A percentile compares a stretch with the other conserved stretches of the same genome.
These are phyloP conservation scores for Saccharomycopsis sp. DNA, from an alignment of 805 yeast genomes.

Conservation along the genomic window DNA sequence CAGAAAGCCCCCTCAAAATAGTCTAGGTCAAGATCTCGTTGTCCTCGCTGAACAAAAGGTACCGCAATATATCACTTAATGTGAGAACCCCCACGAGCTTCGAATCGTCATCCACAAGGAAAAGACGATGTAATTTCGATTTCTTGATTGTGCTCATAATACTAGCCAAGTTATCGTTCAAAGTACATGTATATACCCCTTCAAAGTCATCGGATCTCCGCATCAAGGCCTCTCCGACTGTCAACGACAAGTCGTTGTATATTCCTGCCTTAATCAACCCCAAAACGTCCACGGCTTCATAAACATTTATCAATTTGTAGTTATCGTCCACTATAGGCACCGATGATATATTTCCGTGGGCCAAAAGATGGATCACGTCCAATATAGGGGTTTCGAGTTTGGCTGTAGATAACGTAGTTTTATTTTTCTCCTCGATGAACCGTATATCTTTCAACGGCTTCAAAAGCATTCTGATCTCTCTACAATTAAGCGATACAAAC, in stretches of 20 bases:
- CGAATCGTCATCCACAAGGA: constrained; percentile 84
- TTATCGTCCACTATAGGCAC: constrained; percentile 86
- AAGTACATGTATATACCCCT: constrained; percentile 94
- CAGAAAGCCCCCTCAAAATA: no score
- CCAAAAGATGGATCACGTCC: constrained; percentile 80
- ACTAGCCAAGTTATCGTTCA: constrained; percentile 77
- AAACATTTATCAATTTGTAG: constrained; percentile 70
- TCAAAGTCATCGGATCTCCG: constrained; percentile 93
- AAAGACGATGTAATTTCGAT: constrained; percentile 83
- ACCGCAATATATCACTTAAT: constrained; percentile 81
- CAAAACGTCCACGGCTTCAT: constrained; percentile 92
- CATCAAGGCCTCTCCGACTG: constrained; percentile 94
- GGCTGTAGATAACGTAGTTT: constrained; percentile 59
- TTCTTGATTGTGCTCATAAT: constrained; percentile 90
- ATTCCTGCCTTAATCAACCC: constrained; percentile 91
- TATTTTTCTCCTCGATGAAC: constrained; percentile 47
- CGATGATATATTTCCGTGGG: constrained; percentile 78
- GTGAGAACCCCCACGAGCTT: constrained; percentile 78
- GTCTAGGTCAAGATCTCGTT: constrained; percentile 5
- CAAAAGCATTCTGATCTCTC: constrained; percentile 78
- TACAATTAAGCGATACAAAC: constrained; percentile 92
- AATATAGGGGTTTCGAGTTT: constrained; percentile 88
- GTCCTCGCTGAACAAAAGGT: constrained; percentile 60
- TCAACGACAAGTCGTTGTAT: constrained; percentile 79
- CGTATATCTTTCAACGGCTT: constrained; percentile 67